These are phyloP conservation scores for Solanum bulbocastanum DNA, from an alignment of 257 asterid genomes.

Conservation along the genomic window DNA sequence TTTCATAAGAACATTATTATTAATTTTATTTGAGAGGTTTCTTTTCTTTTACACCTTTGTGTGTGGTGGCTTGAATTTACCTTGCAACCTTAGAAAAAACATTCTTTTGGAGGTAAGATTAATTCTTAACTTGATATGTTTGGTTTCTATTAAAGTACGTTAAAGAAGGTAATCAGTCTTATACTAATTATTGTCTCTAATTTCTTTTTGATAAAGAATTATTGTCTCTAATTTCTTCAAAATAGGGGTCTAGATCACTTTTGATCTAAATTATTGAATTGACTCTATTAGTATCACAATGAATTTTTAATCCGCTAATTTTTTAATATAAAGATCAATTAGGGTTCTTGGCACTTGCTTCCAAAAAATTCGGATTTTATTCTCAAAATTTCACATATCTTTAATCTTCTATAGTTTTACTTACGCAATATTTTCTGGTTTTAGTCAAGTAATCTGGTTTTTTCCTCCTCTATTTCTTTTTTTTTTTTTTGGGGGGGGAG, in stretches of 20 bases:
- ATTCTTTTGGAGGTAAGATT: background rate
- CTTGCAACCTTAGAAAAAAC: background rate
- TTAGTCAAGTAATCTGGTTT: background rate
- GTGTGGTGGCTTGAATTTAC: background rate
- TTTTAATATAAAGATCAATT: background rate
- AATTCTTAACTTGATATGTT: background rate
- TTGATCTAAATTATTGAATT: background rate
- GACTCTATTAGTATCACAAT: background rate
- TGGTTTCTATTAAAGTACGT: background rate
- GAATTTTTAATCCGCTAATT: background rate
- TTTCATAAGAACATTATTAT: background rate
- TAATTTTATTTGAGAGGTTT: background rate
- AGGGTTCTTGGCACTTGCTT: background rate
- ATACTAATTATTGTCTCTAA: background rate
- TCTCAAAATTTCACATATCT: background rate
- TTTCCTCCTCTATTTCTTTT: background rate
- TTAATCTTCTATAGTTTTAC: background rate
- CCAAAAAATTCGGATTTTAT: background rate
- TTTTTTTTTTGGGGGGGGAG: background rate
- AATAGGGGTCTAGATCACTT: background rate
- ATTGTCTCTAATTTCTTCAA: background rate
- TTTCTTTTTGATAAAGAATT: too few relatives aligned
- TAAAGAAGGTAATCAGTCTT: background rate
- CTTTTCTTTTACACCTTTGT: background rate
- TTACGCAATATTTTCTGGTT: background rate